phyloP scores from a whole-genome alignment of 805 yeast genomes.

The Ogataea trehalophila region DNA sequence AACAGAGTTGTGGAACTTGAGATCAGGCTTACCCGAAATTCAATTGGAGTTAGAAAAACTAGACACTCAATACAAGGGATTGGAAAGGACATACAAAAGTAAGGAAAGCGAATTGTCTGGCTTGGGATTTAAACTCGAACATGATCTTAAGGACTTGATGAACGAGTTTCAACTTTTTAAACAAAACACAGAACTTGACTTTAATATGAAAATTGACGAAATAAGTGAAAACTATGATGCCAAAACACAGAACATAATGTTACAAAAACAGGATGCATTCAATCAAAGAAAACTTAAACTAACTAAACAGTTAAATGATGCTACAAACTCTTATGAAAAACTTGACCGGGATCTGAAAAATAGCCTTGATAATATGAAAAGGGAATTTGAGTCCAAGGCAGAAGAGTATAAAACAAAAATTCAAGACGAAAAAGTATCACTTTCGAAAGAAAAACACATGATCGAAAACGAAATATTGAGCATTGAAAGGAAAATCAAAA shows the following conservation, averaged over 20 bases:
- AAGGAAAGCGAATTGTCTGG: conserved; percentile 30
- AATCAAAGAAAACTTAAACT: conserved; percentile 26
- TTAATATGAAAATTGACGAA: conserved; percentile 23
- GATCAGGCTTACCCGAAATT: conserved; percentile 24
- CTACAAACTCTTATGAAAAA: conserved; percentile 4
- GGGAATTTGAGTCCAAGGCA: conserved; percentile 11
- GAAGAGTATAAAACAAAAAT: background rate
- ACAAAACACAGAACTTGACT: conserved; percentile 27
- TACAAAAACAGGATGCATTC: conserved; percentile 29
- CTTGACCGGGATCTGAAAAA: background rate
- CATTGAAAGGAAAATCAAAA: background rate
- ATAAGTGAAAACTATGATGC: conserved; percentile 14
- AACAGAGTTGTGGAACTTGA: conserved; percentile 22
- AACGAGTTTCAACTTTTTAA: conserved; percentile 35
- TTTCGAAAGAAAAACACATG: too few relatives aligned
- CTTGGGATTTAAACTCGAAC: conserved; percentile 18
- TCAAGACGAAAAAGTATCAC: background rate
- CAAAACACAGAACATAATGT: conserved; percentile 34
- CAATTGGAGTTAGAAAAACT: conserved; percentile 26
- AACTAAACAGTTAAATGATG: conserved; percentile 23
- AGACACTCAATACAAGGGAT: conserved; percentile 16
- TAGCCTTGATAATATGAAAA: conserved; percentile 28
- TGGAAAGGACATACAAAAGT: conserved; percentile 21
- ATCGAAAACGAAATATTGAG: too few relatives aligned
- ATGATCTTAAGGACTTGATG: conserved; percentile 23